Percentiles rank a stretch among this genome's conserved stretches.
Conservation (phyloP, 768 basidiomycete species). For the Paxillus ammoniavirescens region DNA sequence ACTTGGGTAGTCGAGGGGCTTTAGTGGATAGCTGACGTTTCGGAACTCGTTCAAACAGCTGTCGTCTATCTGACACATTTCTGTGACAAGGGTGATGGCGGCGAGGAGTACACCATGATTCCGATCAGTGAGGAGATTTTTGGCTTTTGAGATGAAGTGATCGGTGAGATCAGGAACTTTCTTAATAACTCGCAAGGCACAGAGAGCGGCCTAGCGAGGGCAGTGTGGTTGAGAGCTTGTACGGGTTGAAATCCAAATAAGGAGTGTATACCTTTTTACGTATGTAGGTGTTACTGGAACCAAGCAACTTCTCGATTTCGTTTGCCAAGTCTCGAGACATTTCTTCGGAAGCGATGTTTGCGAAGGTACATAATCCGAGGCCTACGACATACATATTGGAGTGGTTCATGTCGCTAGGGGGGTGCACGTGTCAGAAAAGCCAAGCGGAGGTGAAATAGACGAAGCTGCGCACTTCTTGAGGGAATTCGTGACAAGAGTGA, state of each 20-base stretch:
- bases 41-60: constrained; percentile 81
- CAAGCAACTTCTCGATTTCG: constrained; percentile 95
- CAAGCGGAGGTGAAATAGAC: background rate
- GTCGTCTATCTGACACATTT: constrained; percentile 86
- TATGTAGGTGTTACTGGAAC: constrained; percentile 97
- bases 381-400: constrained; percentile 99
- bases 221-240: background rate
- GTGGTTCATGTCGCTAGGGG: constrained; percentile 93
- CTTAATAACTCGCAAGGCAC: constrained; percentile 90
- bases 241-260: background rate
- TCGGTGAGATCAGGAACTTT: constrained; percentile 95
- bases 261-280: constrained; percentile 80
- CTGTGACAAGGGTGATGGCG: constrained; percentile 91
- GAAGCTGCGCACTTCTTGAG: constrained; percentile 80
- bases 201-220: constrained; percentile 76
- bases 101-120: constrained; percentile 96
- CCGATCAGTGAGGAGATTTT: constrained; percentile 88
- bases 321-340: constrained; percentile 98
- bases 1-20: background rate
- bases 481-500: constrained; percentile 96
- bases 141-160: constrained; percentile 87
- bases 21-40: constrained; percentile 57
- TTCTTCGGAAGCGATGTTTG: constrained; percentile 98
- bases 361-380: constrained; percentile 95
- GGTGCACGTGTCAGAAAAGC: constrained; percentile 9